Conservation (phyloP, 2,329 filamentous ascomycete genomes). For the Trematosphaeria pertusa region DNA sequence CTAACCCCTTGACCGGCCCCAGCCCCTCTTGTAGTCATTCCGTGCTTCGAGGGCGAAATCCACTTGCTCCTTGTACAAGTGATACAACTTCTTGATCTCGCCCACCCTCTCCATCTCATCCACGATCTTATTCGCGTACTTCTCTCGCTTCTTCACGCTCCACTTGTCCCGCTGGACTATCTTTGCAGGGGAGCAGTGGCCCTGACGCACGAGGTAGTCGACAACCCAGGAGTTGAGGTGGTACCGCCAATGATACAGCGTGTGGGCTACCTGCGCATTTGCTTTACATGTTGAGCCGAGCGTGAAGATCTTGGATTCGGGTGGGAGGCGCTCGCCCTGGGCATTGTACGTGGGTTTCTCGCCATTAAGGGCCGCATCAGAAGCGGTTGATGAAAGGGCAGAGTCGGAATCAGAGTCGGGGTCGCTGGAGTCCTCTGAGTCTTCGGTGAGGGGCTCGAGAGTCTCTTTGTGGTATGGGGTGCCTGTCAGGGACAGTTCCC, state of each 20-base stretch:
- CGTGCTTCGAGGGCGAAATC: slow-evolving; percentile 36
- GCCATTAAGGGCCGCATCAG: slow-evolving; percentile 26
- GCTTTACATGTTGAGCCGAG: slow-evolving; percentile 58
- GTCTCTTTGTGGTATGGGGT: slow-evolving; percentile 70
- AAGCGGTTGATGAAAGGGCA: slow-evolving; percentile 30
- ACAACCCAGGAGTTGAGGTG: slow-evolving; percentile 76
- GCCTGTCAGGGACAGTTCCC: slow-evolving; percentile 67
- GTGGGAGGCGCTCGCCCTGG: slow-evolving; percentile 35
- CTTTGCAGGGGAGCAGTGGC: slow-evolving; percentile 63
- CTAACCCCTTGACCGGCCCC: slow-evolving; percentile 17
- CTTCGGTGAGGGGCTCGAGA: slow-evolving; percentile 66
- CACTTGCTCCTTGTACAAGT: slow-evolving; percentile 69
- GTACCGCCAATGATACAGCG: slow-evolving; percentile 76
- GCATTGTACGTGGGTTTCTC: slow-evolving; percentile 34
- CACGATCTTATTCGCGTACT: slow-evolving; percentile 69
- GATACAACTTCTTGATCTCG: slow-evolving; percentile 68
- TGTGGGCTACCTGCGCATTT: slow-evolving; percentile 74
- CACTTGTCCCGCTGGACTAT: slow-evolving; percentile 67
- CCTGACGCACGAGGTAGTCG: slow-evolving; percentile 64
- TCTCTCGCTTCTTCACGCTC: slow-evolving; percentile 65
- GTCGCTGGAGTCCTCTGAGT: slow-evolving; percentile 43
- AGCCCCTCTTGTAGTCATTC: slow-evolving; percentile 35
- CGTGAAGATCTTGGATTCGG: slow-evolving; percentile 36
- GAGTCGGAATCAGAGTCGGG: slow-evolving; percentile 28
- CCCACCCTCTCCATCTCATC: slow-evolving; percentile 67